Evolutionary conservation across 306 rosid species (phyloP), one percentile per base, ranked within the genome.

Genomic region (Hippophae gyantsensis): DNA sequence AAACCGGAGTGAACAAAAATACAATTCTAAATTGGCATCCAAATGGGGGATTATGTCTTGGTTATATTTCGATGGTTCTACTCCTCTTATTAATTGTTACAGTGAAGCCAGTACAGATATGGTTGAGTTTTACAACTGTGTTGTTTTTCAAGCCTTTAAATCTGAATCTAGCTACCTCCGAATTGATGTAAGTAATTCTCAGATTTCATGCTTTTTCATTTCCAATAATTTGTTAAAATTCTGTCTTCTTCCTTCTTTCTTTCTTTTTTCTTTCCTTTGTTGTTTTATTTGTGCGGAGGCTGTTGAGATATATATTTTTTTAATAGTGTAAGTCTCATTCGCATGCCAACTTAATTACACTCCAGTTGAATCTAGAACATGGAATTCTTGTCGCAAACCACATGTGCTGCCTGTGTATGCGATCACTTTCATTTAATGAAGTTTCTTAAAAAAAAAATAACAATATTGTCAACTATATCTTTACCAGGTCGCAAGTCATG

Each of bases 41-140:
- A 79, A 83, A 50, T 83, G 85, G 89, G 73, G 81, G 7, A 12
- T 26, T 2, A 38, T 79, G 0, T 13, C 54, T 6, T 77, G 83
- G 89, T 25, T 83, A 48, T 69, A 44, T 66, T 23, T 67, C 25
- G 14, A 64, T 9, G 77, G 85, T 0, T 10, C 61, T 57, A 66
- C 72, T 55, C 86, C 89, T 6, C 60, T 80, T 13, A 3, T 74
- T 25, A 77, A 77, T 40, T 69, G 65, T 65, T 83, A 13, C 58
- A n/a, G 8, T 54, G 72, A 79, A 18, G 75, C 72, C 23, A 60
- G 50, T 27, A 63, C 12, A 38, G 76, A 80, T 62, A 69, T 83
- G 79, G 78, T 83, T 67, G 74, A 67, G 23, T 77, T 63, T 68
- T 70, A 74, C 65, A 83, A 58, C 42, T 5, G 4, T 48, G 78